Percentiles rank a stretch among this genome's conserved stretches.
Evolutionary conservation across 768 basidiomycete species (phyloP).

Genomic region (Macrolepiota albuminosa): DNA sequence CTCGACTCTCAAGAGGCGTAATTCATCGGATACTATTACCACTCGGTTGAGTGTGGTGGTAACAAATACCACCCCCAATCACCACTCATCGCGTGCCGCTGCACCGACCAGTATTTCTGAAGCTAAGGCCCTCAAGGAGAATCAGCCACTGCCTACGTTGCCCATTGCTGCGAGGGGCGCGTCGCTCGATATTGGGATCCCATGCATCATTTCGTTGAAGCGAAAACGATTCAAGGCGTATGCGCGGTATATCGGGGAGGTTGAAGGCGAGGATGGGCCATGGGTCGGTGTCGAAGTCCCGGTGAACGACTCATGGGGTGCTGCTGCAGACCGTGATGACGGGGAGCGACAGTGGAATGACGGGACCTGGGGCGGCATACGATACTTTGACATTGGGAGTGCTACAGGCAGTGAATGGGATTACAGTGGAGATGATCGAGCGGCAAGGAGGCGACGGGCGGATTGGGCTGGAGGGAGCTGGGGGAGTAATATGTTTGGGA

Average conservation of each 20-base stretch:
- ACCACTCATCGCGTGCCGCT: background rate
- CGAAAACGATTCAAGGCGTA: slow-evolving; percentile 81
- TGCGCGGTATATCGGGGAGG: slow-evolving; percentile 85
- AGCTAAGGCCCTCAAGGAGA: slow-evolving; percentile 15
- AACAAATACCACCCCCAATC: background rate
- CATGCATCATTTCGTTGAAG: slow-evolving; percentile 84
- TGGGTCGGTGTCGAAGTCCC: slow-evolving; percentile 94
- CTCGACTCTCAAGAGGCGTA: slow-evolving; percentile 35
- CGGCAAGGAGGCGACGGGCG: slow-evolving; percentile 39
- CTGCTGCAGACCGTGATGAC: slow-evolving; percentile 16
- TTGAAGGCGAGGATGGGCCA: slow-evolving; percentile 73
- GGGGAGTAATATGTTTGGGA: slow-evolving; percentile 19
- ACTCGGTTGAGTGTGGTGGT: slow-evolving; percentile 18
- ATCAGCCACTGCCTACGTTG: slow-evolving; percentile 14
- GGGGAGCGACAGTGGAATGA: slow-evolving; percentile 84
- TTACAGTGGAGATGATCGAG: slow-evolving; percentile 48
- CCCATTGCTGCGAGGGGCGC: slow-evolving; percentile 46
- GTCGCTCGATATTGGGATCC: slow-evolving; percentile 81
- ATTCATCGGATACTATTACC: slow-evolving; percentile 44
- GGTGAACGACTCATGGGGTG: slow-evolving; percentile 33
- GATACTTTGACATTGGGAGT: slow-evolving; percentile 75
- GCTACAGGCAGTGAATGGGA: slow-evolving; percentile 54
- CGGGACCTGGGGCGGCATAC: slow-evolving; percentile 74
- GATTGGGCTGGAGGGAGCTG: slow-evolving; percentile 29
- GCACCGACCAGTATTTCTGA: slow-evolving; percentile 8